A percentile compares a stretch with the other conserved stretches of the same genome.
Evolutionary conservation across 169 alveolate species (phyloP).

Genomic region (Cryptosporidium canis): DNA sequence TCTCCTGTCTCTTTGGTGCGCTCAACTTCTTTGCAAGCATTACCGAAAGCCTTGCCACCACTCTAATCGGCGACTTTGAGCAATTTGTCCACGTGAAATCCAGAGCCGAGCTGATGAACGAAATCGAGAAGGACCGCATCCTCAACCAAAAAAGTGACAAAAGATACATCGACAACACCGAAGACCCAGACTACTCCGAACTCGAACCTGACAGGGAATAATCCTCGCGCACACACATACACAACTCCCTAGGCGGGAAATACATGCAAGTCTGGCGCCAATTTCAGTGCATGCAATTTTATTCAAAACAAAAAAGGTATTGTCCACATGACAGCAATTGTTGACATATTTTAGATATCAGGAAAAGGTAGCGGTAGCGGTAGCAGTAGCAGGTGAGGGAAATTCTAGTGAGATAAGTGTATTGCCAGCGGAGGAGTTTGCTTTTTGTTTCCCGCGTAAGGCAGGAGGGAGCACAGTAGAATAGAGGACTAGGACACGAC

Average conservation of each 20-base stretch:
- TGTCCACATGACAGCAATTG: too few species aligned
- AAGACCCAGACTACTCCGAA: not conserved
- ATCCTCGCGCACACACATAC: too few species aligned
- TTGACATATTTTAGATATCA: too few species aligned
- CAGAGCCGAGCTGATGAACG: constrained; percentile 79
- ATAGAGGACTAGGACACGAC: not conserved
- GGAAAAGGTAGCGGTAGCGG: too few species aligned
- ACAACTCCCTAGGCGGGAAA: not conserved
- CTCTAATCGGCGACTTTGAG: constrained; percentile 90
- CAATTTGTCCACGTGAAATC: constrained; percentile 86
- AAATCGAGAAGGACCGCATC: constrained; percentile 73
- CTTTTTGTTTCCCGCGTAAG: too few species aligned
- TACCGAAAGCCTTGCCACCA: constrained; percentile 89
- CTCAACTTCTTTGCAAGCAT: constrained; percentile 86
- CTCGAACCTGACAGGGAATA: not conserved
- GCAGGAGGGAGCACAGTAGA: not conserved
- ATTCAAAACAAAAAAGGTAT: too few species aligned
- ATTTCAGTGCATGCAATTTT: too few species aligned
- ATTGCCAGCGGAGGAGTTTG: not conserved
- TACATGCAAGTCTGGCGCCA: too few species aligned
- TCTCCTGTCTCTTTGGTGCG: constrained; percentile 87
- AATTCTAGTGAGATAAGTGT: not conserved
- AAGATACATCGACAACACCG: not conserved
- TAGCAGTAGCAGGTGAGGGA: too few species aligned
- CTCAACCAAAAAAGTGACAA: constrained; percentile 29